phyloP scores from a whole-genome alignment of 345 rosid species.

The Lumnitzera littorea region DNA sequence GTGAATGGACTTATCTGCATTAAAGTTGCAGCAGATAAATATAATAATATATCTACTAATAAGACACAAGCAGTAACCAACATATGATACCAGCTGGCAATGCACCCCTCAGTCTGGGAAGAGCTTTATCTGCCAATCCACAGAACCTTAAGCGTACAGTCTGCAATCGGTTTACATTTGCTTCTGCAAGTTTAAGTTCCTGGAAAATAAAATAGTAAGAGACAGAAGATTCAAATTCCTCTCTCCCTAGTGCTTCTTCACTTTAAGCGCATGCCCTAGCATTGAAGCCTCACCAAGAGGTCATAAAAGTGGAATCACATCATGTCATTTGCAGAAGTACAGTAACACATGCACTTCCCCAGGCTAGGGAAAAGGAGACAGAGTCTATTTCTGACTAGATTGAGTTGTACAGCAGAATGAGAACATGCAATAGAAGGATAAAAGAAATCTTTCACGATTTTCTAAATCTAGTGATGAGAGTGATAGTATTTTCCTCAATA shows the following conservation, averaged over 20 bases:
- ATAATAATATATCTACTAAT: slow-evolving; percentile 1
- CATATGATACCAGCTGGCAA: slow-evolving; percentile 58
- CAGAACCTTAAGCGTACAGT: slow-evolving; percentile 89
- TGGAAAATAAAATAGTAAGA: slow-evolving; percentile 28
- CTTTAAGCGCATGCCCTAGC: too few species aligned
- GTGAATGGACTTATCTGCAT: slow-evolving; percentile 66
- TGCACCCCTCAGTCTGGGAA: slow-evolving; percentile 95
- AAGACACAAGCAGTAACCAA: not conserved
- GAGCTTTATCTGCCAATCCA: slow-evolving; percentile 84
- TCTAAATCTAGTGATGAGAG: too few species aligned
- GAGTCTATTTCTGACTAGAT: not conserved
- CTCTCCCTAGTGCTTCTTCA: too few species aligned
- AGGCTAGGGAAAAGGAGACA: too few species aligned
- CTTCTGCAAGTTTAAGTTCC: slow-evolving; percentile 88
- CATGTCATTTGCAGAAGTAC: not conserved
- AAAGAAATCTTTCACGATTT: too few species aligned
- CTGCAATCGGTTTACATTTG: slow-evolving; percentile 86
- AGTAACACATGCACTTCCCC: too few species aligned
- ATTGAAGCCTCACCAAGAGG: too few species aligned
- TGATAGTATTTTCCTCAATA: too few species aligned
- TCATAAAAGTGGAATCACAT: not conserved
- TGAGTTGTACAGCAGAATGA: not conserved
- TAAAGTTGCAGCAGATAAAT: slow-evolving; percentile 6
- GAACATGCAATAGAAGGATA: not conserved
- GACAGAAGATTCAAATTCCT: not conserved